Evolutionary conservation across 176 grass and related monocot genomes (phyloP), one percentile per base, ranked within the genome.

Genomic region (Aegilops bicornis): DNA sequence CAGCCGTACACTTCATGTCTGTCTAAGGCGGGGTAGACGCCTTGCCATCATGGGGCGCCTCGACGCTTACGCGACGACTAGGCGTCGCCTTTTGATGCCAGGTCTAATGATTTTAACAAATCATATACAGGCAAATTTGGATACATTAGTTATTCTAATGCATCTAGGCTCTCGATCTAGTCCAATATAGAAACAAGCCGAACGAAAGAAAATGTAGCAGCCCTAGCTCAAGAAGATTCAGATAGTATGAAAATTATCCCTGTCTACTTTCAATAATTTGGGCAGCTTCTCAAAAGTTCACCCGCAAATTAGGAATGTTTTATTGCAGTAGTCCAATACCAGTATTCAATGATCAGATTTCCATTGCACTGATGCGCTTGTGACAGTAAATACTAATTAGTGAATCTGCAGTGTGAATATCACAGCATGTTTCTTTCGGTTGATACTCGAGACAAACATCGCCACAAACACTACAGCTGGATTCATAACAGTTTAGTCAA

Each of bases 171-270:
- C 9, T 58, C 10, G 14, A 89, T 10, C 33, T 35, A 45, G 17
- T 86, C 29, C 22, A 69, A 77, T 25, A 35, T 64, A 31, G 42
- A 24, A 77, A 79, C 8, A 12, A 22, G 7, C 37, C 48, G 2
- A 58, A 73, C 33, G 52, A 73, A 47, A 65, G 4, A 39, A 52
- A 47, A 47, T 54, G 16, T 54, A 54, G 12, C 75, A 33, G 1
- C 25, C 25, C 33, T 24, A 83, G 30, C 56, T 83, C n/a, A 50
- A 88, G 27, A 84, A 71, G 15, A 31, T 66, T 63, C 10, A 23
- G 65, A 63, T 22, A 56, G 13, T 22, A 84, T 14, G 19, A 62
- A 76, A 19, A 54, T 54, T 22, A 48, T 45, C 4, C 17, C 42
- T 75, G 5, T 64, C n/a, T 63, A 50, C 35, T 30, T 60, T 43